A percentile compares a stretch with the other conserved stretches of the same genome.
Conservation (phyloP, 1,284 basidiomycete species). For the Fomes fomentarius region DNA sequence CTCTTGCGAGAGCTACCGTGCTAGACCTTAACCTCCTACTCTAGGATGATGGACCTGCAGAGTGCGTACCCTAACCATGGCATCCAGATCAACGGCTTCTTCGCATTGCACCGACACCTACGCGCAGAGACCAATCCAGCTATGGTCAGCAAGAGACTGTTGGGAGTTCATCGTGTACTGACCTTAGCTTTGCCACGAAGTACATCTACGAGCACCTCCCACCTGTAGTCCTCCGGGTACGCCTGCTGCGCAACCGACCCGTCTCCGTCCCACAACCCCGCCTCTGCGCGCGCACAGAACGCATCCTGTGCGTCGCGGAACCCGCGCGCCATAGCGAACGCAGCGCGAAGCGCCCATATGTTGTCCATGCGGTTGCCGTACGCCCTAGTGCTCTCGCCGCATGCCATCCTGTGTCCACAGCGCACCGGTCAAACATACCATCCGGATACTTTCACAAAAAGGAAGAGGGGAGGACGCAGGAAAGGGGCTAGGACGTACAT, state of each 20-base stretch:
- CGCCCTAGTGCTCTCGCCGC: constrained; percentile 51
- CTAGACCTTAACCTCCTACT: not conserved
- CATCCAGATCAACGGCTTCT: constrained; percentile 43
- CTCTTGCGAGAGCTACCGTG: constrained; percentile 64
- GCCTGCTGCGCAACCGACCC: constrained; percentile 49
- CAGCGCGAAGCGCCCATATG: constrained; percentile 58
- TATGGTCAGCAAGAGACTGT: not conserved
- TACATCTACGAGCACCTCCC: constrained; percentile 88
- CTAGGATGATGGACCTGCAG: not conserved
- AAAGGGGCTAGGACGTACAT: constrained; percentile 33
- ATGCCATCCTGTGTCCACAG: constrained; percentile 53
- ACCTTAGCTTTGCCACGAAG: constrained; percentile 80
- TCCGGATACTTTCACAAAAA: too few relatives aligned
- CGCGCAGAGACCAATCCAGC: not conserved
- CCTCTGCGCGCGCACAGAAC: constrained; percentile 63
- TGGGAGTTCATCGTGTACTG: too few relatives aligned
- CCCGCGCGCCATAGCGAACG: constrained; percentile 74
- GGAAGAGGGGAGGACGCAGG: not conserved
- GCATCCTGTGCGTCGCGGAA: constrained; percentile 77
- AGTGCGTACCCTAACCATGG: constrained; percentile 65
- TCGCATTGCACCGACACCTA: constrained; percentile 78
- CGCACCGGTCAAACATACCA: not conserved
- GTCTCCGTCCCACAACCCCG: constrained; percentile 64
- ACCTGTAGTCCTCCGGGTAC: constrained; percentile 81
- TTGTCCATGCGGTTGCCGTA: constrained; percentile 61